These are phyloP conservation scores for Striga hermonthica DNA, from an alignment of 305 asterid genomes.

Conservation along the genomic window DNA sequence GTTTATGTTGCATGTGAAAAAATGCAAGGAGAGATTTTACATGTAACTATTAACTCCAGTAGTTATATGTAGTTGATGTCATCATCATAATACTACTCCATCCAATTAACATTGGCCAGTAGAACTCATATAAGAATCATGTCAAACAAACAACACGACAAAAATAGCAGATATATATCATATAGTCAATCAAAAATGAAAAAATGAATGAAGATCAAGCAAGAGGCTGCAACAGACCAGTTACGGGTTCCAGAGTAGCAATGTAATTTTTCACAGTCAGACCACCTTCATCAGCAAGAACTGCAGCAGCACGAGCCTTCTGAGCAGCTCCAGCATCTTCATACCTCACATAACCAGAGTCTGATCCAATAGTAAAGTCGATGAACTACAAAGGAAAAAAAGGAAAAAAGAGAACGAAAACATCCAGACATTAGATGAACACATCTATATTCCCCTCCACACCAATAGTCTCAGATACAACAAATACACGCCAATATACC, in stretches of 20 bases:
- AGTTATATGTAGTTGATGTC: too few species aligned
- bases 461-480: too few species aligned
- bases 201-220: background rate
- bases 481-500: too few species aligned
- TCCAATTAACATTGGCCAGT: background rate
- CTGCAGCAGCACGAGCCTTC: conserved; percentile 94
- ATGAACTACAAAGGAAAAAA: conserved; percentile 49
- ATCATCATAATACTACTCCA: background rate
- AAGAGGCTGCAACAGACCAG: conserved; percentile 49
- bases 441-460: too few species aligned
- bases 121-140: too few species aligned
- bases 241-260: conserved; percentile 79
- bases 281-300: conserved; percentile 82
- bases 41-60: background rate
- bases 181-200: background rate
- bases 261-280: conserved; percentile 73
- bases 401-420: conserved; percentile 8
- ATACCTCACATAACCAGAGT: conserved; percentile 78
- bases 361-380: conserved; percentile 71
- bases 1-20: too few species aligned
- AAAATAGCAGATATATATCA: too few species aligned
- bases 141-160: too few species aligned
- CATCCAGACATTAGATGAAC: conserved; percentile 8
- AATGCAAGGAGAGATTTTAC: background rate
- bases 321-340: conserved; percentile 75